Base-by-base conservation (phyloP, 2,329 filamentous ascomycete species). In the Exophiala calicioides region DNA sequence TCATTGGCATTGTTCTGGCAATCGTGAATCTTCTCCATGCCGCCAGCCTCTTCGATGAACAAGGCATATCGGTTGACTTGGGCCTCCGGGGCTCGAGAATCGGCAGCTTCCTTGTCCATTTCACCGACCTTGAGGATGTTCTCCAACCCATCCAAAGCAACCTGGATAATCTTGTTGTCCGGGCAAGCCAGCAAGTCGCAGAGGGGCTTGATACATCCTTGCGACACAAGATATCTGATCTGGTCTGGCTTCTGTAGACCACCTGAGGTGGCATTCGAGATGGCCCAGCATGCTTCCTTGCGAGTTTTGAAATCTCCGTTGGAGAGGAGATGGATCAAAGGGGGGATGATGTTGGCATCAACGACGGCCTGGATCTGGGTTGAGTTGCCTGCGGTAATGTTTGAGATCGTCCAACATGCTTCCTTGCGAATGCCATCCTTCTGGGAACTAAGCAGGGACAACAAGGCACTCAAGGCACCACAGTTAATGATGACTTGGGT, bases 1-100 rank as follows among this genome's bases (percentile, higher is more conserved):
- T 98, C 93, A 74, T 98, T 98, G 76, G 91, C 91, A 64, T 98
- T 98, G 77, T 94, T 96, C 78, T 98, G 93, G 81, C 93, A 97
- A 62, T 97, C 91, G 74, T 98, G 93, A 61, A 98, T 97, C 85
- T 97, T 97, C 78, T 97, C 93, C 93, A 98, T 98, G 58, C 93
- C 93, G 64, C 90, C 89, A 60, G 90, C 95, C 73, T 98, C 93
- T 74, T 98, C 93, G 59, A 98, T 98, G 73, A 95, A 97, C 56
- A 98, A 81, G 35, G 93, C 93, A 64, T 95, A 98, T 58, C 88
- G 86, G 82, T 98, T 98, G 75, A 98, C 89, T 39, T 83, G 80
- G 30, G 76, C 71, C 56, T 91, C 86, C 41, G 79, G 74, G 49
- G 80, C 45, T 31, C 51, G 82, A 47, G 85, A 84, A 60, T 85